A percentile compares a stretch with the other conserved stretches of the same genome.
Conservation (phyloP, 768 basidiomycete species). For the Mycena galericulata region DNA sequence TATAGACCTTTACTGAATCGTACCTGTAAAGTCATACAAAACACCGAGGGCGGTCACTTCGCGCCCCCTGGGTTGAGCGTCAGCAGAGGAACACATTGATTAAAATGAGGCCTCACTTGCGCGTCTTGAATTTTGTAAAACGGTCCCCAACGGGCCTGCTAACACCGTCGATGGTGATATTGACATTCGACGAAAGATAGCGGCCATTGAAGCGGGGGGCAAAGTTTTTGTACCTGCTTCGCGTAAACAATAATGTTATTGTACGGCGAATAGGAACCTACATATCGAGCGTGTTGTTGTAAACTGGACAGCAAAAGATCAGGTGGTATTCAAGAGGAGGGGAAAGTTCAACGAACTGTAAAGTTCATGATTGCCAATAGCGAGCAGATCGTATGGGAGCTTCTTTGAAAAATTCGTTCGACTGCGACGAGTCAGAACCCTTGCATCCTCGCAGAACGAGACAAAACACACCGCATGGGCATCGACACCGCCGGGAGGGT, state of each 20-base stretch:
- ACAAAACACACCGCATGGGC: conserved; percentile 58
- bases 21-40: conserved; percentile 80
- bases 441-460: neutral
- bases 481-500: conserved; percentile 75
- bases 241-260: neutral
- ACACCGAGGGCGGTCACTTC: conserved; percentile 86
- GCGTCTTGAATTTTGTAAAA: conserved; percentile 79
- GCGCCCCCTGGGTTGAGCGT: conserved; percentile 66
- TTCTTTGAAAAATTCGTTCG: conserved; percentile 45
- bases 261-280: neutral
- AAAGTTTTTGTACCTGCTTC: conserved; percentile 30
- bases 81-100: neutral
- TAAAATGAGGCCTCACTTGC: conserved; percentile 68
- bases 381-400: conserved; percentile 84
- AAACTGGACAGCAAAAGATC: neutral
- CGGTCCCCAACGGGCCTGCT: conserved; percentile 59
- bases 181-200: conserved; percentile 81
- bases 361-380: conserved; percentile 82
- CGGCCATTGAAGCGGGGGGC: conserved; percentile 30
- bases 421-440: neutral
- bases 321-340: no score
- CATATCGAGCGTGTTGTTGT: conserved; percentile 31
- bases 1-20: no score
- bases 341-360: conserved; percentile 2
- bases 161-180: conserved; percentile 75